Base-by-base conservation (phyloP, 495 filamentous ascomycete species). In the Neurospora terricola region DNA sequence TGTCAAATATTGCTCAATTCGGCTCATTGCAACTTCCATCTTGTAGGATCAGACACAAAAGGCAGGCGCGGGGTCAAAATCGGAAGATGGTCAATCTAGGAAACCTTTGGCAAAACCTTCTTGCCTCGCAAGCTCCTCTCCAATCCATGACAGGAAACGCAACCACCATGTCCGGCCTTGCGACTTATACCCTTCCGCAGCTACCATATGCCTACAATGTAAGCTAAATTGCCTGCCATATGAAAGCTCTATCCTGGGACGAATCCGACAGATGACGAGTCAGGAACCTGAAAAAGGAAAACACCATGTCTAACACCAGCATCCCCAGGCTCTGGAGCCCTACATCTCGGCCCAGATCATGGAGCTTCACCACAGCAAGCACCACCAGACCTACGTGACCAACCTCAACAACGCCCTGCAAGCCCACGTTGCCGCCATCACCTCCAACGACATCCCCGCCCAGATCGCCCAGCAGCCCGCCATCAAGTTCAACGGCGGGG, bases 341-440 rank as follows among this genome's bases (percentile, higher is more conserved):
- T 83, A 88, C 82, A 94, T 98, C 84, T 93, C 90, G 71, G 92
- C 91, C 79, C 90, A 95, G 84, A 98, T 98, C 85, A 98, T 98
- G 95, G 92, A 97, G 85, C 84, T 93, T 48, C 91, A 93, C 80
- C 89, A 93, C 83, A 83, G 76, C 77, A 91, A 90, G 78, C 91
- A 93, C 80, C 91, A 93, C 83, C 83, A 90, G 76, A 88, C 91
- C 73, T 93, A 93, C 80, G 88, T 93, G 73, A 91, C 84, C 78
- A 90, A 88, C 75, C 87, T 91, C 73, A 93, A 93, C 83, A 84
- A 85, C 43, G 88, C 88, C 21, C 78, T 86, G 48, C 83, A 87
- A 75, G 84, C 86, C 69, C 85, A 88, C 72, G 79, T 81, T n/a
- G 78, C 84, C 23, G 90, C 90, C 45, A 72, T 79, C 12, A 76